These are phyloP conservation scores for Asterophora parasitica DNA, from an alignment of 768 basidiomycete species.

Conservation along the genomic window DNA sequence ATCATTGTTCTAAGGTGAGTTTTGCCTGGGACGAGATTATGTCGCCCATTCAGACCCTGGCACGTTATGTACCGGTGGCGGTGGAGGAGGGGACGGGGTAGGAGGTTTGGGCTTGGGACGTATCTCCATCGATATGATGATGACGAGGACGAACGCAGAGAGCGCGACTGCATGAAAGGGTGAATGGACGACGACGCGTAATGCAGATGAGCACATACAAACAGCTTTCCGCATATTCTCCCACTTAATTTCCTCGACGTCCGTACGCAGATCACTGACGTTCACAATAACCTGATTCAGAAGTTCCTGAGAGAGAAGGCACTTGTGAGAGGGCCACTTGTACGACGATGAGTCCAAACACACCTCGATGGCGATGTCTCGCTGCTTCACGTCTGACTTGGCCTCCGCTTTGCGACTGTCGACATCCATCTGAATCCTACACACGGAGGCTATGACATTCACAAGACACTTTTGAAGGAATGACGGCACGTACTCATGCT, in stretches of 20 bases:
- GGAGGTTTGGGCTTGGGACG: constrained; percentile 37
- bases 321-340: background rate
- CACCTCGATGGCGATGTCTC: constrained; percentile 84
- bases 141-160: constrained; percentile 60
- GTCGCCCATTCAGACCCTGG: constrained; percentile 32
- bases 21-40: constrained; percentile 14
- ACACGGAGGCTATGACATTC: background rate
- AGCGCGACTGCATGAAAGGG: constrained; percentile 45
- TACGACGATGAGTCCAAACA: constrained; percentile 13
- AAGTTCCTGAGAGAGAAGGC: constrained; percentile 47
- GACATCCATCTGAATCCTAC: constrained; percentile 92
- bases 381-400: constrained; percentile 75
- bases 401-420: constrained; percentile 92
- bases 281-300: constrained; percentile 70
- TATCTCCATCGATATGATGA: constrained; percentile 68
- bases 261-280: constrained; percentile 74
- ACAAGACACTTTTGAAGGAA: constrained; percentile 1
- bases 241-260: constrained; percentile 85
- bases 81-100: constrained; percentile 18
- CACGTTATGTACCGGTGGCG: constrained; percentile 20
- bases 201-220: constrained; percentile 37
- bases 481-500: constrained; percentile 74
- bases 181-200: constrained; percentile 1
- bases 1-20: background rate
- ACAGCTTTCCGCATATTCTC: constrained; percentile 84